Evolutionary conservation across 192 early-diverging fungal species (phyloP).

Genomic region (Coemansia sp.): DNA sequence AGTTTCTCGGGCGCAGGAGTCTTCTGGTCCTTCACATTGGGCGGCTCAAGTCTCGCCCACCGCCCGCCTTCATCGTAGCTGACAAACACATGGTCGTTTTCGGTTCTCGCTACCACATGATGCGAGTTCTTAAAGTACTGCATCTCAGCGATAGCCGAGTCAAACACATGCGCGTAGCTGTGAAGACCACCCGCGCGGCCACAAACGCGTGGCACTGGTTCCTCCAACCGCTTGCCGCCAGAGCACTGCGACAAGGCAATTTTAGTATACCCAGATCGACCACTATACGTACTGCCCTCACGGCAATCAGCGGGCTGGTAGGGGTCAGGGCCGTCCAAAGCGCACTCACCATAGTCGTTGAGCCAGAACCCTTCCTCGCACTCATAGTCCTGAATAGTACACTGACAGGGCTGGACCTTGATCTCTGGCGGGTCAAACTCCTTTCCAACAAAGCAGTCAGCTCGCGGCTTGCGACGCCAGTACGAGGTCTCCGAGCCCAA

Average conservation of each 20-base stretch:
- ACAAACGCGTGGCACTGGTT: slow-evolving; percentile 72
- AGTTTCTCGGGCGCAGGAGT: slow-evolving; percentile 25
- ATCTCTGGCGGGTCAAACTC: slow-evolving; percentile 62
- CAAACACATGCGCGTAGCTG: slow-evolving; percentile 30
- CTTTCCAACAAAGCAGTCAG: slow-evolving; percentile 70
- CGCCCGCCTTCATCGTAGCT: slow-evolving; percentile 68
- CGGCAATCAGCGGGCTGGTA: slow-evolving; percentile 73
- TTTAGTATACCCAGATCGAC: slow-evolving; percentile 82
- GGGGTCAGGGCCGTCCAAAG: slow-evolving; percentile 72
- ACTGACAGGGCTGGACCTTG: slow-evolving; percentile 66
- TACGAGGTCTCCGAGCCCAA: slow-evolving; percentile 66
- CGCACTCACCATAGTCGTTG: slow-evolving; percentile 68
- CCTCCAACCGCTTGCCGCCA: slow-evolving; percentile 68
- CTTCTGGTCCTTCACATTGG: not conserved
- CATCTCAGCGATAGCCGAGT: slow-evolving; percentile 59
- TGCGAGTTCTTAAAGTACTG: slow-evolving; percentile 71
- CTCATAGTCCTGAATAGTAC: slow-evolving; percentile 81
- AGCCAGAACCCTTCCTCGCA: slow-evolving; percentile 87
- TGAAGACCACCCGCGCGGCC: slow-evolving; percentile 56
- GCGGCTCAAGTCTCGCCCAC: slow-evolving; percentile 56
- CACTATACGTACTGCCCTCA: slow-evolving; percentile 64
- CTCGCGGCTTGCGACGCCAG: slow-evolving; percentile 74
- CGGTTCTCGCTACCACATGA: slow-evolving; percentile 59
- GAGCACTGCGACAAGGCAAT: slow-evolving; percentile 73
- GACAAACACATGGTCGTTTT: slow-evolving; percentile 53